Evolutionary conservation across 2,329 filamentous ascomycete species (phyloP), one percentile per base, ranked within the genome.

Genomic region (Endocalyx cinctus): DNA sequence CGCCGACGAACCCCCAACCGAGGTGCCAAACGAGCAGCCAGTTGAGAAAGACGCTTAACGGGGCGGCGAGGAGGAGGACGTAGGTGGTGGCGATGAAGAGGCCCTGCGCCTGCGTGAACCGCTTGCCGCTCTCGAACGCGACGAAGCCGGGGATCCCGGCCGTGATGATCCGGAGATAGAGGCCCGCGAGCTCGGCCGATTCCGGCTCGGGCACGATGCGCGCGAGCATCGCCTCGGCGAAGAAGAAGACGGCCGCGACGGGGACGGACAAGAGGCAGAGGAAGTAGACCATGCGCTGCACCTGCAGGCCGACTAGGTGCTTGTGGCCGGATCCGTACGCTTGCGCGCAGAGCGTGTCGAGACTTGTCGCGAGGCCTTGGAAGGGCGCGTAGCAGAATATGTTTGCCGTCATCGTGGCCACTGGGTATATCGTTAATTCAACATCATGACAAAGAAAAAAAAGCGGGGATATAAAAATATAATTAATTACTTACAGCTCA

Each of bases 341-440:
- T 60, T 97, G 90, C 0, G 90, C 79, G 58, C 90, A 96, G 3
- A 97, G 77, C 0, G 90, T 97, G 60, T 97, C 90, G 23, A 97
- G 69, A 43, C 83, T 87, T 5, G 90, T 97, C 1, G 88, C 83
- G 11, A 97, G 71, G n/a, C 88, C 84, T 53, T 88, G 84, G 53
- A 86, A 84, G 12, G 86, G 78, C 1, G 82, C 83, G 50, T 84
- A 82, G 37, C 83, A 86, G 11, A 77, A 84, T 47, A 92, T 89
- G 43, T 79, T 87, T 17, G 82, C 82, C 2, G 83, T 86, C 85
- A 90, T 90, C 50, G 80, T 80, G 5, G 78, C 80, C 42, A 85
- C 60, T 65, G 25, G 15, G 7, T 16, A 12, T 14, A 28, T 27
- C 31, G 22, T 7, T 17, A n/a, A 12, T 13, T 28, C 26, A 23